These are phyloP conservation scores for Melaleuca alternifolia DNA, from an alignment of 345 rosid species.

Conservation along the genomic window DNA sequence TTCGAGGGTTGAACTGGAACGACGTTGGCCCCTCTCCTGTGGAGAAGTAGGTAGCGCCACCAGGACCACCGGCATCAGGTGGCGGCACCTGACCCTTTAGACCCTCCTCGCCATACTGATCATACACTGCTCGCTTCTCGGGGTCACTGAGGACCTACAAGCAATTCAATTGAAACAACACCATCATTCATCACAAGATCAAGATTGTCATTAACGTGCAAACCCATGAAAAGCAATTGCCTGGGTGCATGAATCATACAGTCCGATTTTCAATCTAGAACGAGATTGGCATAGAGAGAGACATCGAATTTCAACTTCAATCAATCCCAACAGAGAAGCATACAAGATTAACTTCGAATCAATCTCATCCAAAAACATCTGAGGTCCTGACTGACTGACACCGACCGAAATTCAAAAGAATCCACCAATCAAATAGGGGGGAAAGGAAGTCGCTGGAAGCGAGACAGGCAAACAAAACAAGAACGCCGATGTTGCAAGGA, in stretches of 20 bases:
- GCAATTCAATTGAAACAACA: not conserved
- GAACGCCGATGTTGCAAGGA: not conserved
- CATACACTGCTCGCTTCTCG: conserved; percentile 69
- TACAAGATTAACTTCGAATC: not conserved
- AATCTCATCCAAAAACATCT: not conserved
- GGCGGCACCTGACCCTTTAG: conserved; percentile 74
- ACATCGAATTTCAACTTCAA: not conserved
- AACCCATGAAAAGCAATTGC: not conserved
- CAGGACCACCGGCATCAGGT: conserved; percentile 45
- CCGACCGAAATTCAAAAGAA: not conserved
- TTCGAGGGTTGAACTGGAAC: conserved; percentile 60
- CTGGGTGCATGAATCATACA: not conserved
- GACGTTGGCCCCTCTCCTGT: conserved; percentile 50
- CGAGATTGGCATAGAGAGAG: not conserved
- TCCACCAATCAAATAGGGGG: not conserved
- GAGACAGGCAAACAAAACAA: not conserved
- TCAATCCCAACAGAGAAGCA: not conserved
- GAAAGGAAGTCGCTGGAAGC: not conserved
- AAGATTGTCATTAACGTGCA: not conserved
- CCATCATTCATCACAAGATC: not conserved
- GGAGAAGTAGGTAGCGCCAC: conserved; percentile 55
- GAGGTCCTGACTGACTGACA: not conserved
- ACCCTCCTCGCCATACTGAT: conserved; percentile 86
- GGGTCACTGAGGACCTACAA: conserved; percentile 76
- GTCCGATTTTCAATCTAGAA: not conserved